Evolutionary conservation across 139 green algal genomes (phyloP), one percentile per base, ranked within the genome.

Genomic region (Picochlorum costavermella): DNA sequence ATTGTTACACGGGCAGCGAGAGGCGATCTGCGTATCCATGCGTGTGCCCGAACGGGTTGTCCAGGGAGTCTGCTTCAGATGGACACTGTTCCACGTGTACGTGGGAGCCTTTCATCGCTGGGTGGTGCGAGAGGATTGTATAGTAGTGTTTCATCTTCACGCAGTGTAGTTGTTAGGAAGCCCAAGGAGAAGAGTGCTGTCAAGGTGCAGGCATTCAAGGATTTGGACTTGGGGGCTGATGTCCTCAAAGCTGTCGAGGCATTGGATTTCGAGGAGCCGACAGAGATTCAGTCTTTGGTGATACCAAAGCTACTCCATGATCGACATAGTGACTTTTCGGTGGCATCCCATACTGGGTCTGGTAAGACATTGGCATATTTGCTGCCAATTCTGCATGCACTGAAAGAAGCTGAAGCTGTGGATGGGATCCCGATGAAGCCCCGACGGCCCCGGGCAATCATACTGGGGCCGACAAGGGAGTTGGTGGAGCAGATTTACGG

Each of bases 361-460:
- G 92, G 92, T 43, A 97, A 98, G 66, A 98, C 92, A 0, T 75
- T 97, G 11, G 88, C 88, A 1, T 98, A 97, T 79, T 84, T 97
- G n/a, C 79, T 97, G 37, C 91, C 91, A 2, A 48, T 97, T 31
- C 84, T 75, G 81, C 48, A 95, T 37, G 30, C 71, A 17, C 58
- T 95, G 6, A 90, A 90, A 66, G 51, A 69, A 25, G 45, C 78
- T 13, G 87, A 96, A 69, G 28, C 44, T 59, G 63, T 68, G 33
- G 69, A 71, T 20, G 75, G 74, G 13, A 76, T 62, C 11, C 23
- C 45, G n/a, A 58, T 68, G 1, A 75, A 80, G 31, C 78, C 85
- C 40, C 84, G 80, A 60, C 75, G 88, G 11, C 92, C 92, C 0
- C 71, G 88, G 0, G 83, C 82, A 5, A 43, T 98, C 30, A 81